Base-by-base conservation (phyloP, 2,329 filamentous ascomycete genomes). In the Penicillium sp. region DNA sequence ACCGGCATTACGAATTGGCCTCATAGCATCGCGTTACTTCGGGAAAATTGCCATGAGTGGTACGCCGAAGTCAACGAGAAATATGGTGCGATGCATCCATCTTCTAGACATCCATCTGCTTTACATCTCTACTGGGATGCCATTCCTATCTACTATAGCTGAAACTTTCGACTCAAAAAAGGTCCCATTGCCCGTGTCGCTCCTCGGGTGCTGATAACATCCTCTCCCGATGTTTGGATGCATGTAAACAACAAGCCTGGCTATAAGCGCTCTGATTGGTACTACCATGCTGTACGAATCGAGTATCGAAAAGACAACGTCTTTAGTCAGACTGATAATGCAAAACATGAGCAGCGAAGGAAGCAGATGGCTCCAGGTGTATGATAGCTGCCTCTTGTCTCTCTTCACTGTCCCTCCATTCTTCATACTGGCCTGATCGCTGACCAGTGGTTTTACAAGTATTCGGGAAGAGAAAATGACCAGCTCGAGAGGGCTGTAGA, bases 391-490 rank as follows among this genome's bases (percentile, higher is more conserved):
- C 11, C 37, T 52, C 37, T 2, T 46, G 5, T 43, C 27, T 26
- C 29, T 11, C 13, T 5, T 7, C 29, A 21, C 21, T 29, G 13
- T 46, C 26, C n/a, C 26, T 14, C 13, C 4, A 19, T 5, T 11
- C 13, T 41, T 14, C 14, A 14, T 33, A 37, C 19, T 3, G 19
- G 26, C 29, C 24, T 27, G 31, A 54, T 26, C 7, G 2, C 5
- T 19, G 5, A 48, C 43, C 16, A 1, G 5, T 2, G 43, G 27
- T 11, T 1, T 45, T 35, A 29, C 39, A 43, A 65, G 61, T 86
- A 85, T 63, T 80, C 82, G 2, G 82, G 83, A 3, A 78, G 81
- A 53, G 83, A 85, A 49, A 84, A 85, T 35, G 72, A 76, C 1
- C 73, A 74, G 1, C 68, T 85, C 3, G 83, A 86, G 57, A 62